Conservation (phyloP, 2,329 filamentous ascomycete genomes). For the Plectosphaerella cucumerina region DNA sequence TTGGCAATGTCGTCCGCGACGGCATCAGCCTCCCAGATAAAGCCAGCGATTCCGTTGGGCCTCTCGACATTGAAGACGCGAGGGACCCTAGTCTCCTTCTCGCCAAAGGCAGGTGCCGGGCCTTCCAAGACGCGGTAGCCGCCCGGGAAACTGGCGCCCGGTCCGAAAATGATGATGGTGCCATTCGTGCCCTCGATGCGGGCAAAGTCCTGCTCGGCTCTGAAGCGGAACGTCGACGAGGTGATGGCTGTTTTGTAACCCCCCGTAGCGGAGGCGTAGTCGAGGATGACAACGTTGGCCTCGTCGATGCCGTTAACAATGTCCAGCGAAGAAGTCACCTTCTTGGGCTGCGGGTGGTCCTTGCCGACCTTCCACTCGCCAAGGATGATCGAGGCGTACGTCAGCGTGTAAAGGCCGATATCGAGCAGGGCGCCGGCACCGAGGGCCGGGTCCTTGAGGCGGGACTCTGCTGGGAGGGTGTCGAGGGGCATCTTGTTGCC, state of each 20-base stretch:
- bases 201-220: constrained; percentile 20
- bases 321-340: constrained; percentile 29
- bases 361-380: constrained; percentile 20
- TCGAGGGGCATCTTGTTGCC: constrained; percentile 29
- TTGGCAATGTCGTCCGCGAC: constrained; percentile 34
- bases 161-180: constrained; percentile 25
- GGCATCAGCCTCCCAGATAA: constrained; percentile 41
- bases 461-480: constrained; percentile 22
- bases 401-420: constrained; percentile 39
- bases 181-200: constrained; percentile 30
- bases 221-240: constrained; percentile 28
- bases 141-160: constrained; percentile 23
- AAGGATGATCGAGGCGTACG: constrained; percentile 27
- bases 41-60: constrained; percentile 25
- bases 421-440: constrained; percentile 39
- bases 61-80: constrained; percentile 31
- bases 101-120: background rate
- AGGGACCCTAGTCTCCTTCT: background rate
- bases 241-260: constrained; percentile 32
- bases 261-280: constrained; percentile 25
- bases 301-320: constrained; percentile 29
- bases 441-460: constrained; percentile 31
- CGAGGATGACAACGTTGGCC: constrained; percentile 31
- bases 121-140: constrained; percentile 28
- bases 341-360: constrained; percentile 21